Conservation (phyloP, 2,329 filamentous ascomycete species). For the Ophiosphaerella herpotricha region DNA sequence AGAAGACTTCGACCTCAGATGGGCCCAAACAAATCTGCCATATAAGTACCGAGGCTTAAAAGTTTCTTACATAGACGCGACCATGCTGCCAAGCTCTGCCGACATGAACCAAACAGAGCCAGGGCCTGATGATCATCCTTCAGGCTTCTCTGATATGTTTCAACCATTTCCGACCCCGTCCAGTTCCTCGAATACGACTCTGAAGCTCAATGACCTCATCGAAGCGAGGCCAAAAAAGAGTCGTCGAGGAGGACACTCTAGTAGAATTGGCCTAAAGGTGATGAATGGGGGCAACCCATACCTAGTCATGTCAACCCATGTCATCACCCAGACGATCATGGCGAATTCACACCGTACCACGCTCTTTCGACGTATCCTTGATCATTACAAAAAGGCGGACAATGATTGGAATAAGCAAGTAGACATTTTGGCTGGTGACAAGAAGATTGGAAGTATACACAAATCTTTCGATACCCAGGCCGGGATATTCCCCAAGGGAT, state of each 20-base stretch:
- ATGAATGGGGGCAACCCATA: slow-evolving; percentile 9
- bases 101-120: slow-evolving; percentile 7
- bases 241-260: slow-evolving; percentile 14
- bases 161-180: slow-evolving; percentile 1
- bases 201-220: slow-evolving; percentile 25
- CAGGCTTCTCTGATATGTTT: slow-evolving; percentile 6
- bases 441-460: slow-evolving; percentile 19
- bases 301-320: slow-evolving; percentile 26
- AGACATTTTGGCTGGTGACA: slow-evolving; percentile 24
- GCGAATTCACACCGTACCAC: slow-evolving; percentile 11
- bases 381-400: slow-evolving; percentile 10
- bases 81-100: slow-evolving; percentile 13
- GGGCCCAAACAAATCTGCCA: slow-evolving; percentile 23
- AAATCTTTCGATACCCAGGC: slow-evolving; percentile 21
- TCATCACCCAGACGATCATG: slow-evolving; percentile 26
- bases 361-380: slow-evolving; percentile 9
- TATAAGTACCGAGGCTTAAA: slow-evolving; percentile 22
- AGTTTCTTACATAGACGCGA: slow-evolving; percentile 22
- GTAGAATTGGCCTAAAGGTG: slow-evolving; percentile 20
- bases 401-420: slow-evolving; percentile 26
- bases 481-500: slow-evolving; percentile 21
- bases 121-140: neutral
- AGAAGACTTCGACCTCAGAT: slow-evolving; percentile 15
- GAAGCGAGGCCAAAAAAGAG: slow-evolving; percentile 17
- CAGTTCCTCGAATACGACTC: neutral